Evolutionary conservation across 129 eudicot genomes (phyloP).

Genomic region (Helichrysum umbraculigerum): DNA sequence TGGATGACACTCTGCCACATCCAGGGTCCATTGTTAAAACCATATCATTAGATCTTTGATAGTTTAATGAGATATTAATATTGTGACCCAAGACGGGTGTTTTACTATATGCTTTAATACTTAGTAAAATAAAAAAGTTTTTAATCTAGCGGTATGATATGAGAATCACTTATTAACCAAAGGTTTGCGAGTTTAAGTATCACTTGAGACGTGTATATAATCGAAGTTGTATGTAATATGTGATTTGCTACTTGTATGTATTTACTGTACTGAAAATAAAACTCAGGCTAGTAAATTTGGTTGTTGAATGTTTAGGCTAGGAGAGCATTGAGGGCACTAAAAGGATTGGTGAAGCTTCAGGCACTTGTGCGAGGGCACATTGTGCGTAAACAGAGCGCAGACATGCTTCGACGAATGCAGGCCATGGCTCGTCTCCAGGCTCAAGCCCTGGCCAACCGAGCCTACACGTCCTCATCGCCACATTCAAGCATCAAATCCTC

Average conservation of each 20-base stretch:
- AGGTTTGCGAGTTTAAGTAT: neutral
- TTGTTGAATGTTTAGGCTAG: constrained; percentile 60
- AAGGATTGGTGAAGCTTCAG: constrained; percentile 90
- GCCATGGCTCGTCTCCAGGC: constrained; percentile 97
- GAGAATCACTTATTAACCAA: neutral
- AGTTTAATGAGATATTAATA: neutral
- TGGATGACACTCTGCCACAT: neutral
- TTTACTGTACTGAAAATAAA: neutral
- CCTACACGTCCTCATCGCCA: constrained; percentile 46
- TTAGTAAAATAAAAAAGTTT: neutral
- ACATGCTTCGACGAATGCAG: constrained; percentile 94
- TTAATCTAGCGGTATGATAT: no score
- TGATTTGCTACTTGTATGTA: neutral
- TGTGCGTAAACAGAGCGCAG: constrained; percentile 87
- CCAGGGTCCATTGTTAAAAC: neutral
- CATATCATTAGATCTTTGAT: neutral
- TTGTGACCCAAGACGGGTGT: neutral
- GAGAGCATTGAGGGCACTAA: constrained; percentile 85
- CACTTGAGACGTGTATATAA: neutral
- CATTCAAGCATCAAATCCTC: constrained; percentile 50
- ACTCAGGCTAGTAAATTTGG: neutral
- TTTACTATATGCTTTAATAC: neutral
- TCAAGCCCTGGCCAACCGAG: constrained; percentile 72
- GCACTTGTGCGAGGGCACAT: constrained; percentile 95
- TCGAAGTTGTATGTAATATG: neutral